Evolutionary conservation across 2,329 filamentous ascomycete species (phyloP), one percentile per base, ranked within the genome.

Genomic region (Zasmidium cellare): DNA sequence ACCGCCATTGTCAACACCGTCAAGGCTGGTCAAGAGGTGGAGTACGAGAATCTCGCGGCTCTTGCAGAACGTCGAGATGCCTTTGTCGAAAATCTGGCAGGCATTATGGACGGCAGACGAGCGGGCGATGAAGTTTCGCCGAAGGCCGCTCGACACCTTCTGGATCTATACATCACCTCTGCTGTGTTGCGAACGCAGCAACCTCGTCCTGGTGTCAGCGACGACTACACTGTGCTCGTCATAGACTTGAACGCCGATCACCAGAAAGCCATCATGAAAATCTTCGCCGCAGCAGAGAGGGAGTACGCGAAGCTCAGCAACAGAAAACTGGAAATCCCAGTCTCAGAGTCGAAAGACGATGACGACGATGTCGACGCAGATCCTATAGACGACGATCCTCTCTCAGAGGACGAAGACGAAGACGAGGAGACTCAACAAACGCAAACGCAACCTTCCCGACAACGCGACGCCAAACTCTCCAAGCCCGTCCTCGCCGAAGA

Each of bases 151-250:
- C 87, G 90, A 51, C 87, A 85, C 48, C 79, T 96, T 7, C 87
- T 96, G 56, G 94, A 99, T 65, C 77, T 96, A 6, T 88, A 92
- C 73, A 87, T 88, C 20, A 81, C 92, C 9, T 93, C 96, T 70
- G 86, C 87, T 47, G 88, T 87, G 3, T 79, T 97, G 55, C 68
- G 62, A 20, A 69, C 53, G 48, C 64, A 64, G 65, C 71, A 63
- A 50, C 69, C 69, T 55, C 75, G 74, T 50, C 70, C 71, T 9
- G 69, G 68, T 16, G 64, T 67, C 25, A 69, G 63, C 31, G 77
- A 80, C 47, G 81, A 84, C 51, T 80, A 67, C 51, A 68, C 64
- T 1, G 68, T 90, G 7, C 78, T 82, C 46, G 77, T 80, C 6
- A 79, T 92, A 22, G 82, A 90, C n/a, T 84, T 88, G 52, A 82